Evolutionary conservation across 2,329 filamentous ascomycete genomes (phyloP), one percentile per base, ranked within the genome.

Genomic region (Aspergillus candidus): DNA sequence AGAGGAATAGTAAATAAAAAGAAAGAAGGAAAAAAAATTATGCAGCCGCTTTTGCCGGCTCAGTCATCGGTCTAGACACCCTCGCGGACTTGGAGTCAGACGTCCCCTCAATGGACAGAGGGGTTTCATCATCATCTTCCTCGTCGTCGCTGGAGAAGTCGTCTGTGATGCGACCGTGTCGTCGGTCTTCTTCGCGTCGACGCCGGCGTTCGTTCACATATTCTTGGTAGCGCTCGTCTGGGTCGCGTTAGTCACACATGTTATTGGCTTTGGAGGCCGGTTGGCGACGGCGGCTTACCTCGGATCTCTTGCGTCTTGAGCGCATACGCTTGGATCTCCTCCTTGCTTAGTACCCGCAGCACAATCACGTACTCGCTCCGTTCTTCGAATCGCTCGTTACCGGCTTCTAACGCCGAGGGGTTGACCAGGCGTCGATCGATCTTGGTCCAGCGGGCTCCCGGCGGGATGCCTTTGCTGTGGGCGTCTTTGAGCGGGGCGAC

Each of bases 291-390:
- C 18, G 18, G 18, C 77, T 60, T 72, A 88, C 85, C 86, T 79
- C 89, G 79, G 49, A 96, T 79, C 59, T 88, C 80, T 52, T 83
- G 81, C 8, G 91, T 96, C 38, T 84, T 84, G 50, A 83, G 78
- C 11, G 89, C 88, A 61, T 94, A 89, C 30, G 81, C 83, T 66
- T 94, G 85, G 44, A 97, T 94, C 60, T 97, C 89, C 54, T 94
- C 87, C 66, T 86, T 87, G 38, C 81, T 86, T 61, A 97, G 66
- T 6, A 96, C 91, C 44, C 90, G 77, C 44, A 97, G 74, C 2
- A 96, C 89, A 63, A 96, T 95, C 47, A 97, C 89, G 65, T 89
- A 94, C 59, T 95, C 89, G 47, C 89, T 80, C n/a, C 89, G 80
- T 56, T 94, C 86, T 67, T 97, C 91, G 54, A 86, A 97, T 27